Evolutionary conservation across 345 rosid species (phyloP).

Genomic region (Rhodamnia rubescens): DNA sequence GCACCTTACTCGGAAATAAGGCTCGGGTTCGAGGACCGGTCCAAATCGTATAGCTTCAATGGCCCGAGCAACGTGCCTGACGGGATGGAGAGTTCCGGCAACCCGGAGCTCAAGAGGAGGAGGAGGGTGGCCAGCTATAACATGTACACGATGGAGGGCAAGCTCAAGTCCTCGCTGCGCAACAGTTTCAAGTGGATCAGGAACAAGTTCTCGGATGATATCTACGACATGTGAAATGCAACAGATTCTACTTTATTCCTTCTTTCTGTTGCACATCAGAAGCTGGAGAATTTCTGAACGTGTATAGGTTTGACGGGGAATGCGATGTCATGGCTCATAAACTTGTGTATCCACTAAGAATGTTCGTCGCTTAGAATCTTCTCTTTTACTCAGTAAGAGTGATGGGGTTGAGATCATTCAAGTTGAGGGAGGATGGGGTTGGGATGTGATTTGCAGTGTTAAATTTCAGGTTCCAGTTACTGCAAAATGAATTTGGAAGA

Average conservation of each 20-base stretch:
- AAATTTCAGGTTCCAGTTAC: background rate
- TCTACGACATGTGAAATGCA: conserved; percentile 4
- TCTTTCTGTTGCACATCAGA: background rate
- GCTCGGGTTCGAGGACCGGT: conserved; percentile 23
- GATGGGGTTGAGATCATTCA: background rate
- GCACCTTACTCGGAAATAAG: conserved; percentile 14
- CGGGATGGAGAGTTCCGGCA: conserved; percentile 7
- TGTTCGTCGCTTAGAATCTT: background rate
- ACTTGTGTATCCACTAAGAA: background rate
- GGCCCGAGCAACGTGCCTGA: conserved; percentile 16
- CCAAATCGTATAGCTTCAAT: conserved; percentile 42
- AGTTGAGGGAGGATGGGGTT: background rate
- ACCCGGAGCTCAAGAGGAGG: conserved; percentile 46
- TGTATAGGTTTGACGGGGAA: background rate
- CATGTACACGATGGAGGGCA: conserved; percentile 41
- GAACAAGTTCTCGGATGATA: conserved; percentile 30
- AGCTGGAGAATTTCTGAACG: background rate
- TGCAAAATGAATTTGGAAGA: background rate
- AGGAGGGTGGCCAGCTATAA: conserved; percentile 53
- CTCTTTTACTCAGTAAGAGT: background rate
- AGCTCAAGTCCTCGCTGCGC: conserved; percentile 37
- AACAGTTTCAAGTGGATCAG: conserved; percentile 69
- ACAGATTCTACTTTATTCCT: background rate
- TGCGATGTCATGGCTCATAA: background rate
- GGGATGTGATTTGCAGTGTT: background rate